phyloP scores from a whole-genome alignment of 805 yeast genomes.

The Hanseniaspora clermontiae region DNA sequence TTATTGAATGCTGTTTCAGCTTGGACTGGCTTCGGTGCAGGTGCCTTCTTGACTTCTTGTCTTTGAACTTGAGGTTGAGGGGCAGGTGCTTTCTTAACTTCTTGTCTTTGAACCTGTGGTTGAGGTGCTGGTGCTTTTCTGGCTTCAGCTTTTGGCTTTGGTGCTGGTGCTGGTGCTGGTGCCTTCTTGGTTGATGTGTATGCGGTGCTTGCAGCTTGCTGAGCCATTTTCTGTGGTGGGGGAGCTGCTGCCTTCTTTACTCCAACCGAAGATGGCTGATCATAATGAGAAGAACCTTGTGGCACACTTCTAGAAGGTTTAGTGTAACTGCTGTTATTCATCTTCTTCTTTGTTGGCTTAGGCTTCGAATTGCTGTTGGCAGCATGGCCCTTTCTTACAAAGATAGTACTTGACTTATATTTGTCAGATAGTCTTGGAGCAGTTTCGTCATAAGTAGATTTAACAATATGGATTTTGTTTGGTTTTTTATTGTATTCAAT shows the following conservation, averaged over 20 bases:
- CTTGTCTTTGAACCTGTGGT: conserved; percentile 30
- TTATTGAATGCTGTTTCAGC: conserved; percentile 18
- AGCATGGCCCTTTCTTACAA: conserved; percentile 68
- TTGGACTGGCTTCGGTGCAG: conserved; percentile 19
- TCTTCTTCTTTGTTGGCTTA: conserved; percentile 51
- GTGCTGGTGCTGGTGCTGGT: conserved; percentile 37
- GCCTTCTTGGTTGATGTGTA: conserved; percentile 25
- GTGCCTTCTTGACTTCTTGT: conserved; percentile 20
- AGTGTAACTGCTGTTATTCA: conserved; percentile 15
- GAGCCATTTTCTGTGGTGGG: conserved; percentile 19
- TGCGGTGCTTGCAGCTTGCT: conserved; percentile 32
- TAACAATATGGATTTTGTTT: conserved; percentile 62
- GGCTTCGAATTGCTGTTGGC: conserved; percentile 56
- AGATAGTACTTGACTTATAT: conserved; percentile 81
- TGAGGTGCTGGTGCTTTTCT: conserved; percentile 37
- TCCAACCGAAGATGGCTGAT: not conserved
- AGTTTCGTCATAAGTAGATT: conserved; percentile 47
- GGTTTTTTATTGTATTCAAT: conserved; percentile 84
- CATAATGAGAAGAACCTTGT: conserved; percentile 21
- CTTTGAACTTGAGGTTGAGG: conserved; percentile 15
- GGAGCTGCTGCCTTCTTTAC: conserved; percentile 15
- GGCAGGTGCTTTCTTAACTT: conserved; percentile 15
- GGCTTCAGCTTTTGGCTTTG: conserved; percentile 50
- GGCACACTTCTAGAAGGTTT: conserved; percentile 22
- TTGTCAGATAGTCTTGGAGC: conserved; percentile 57